phyloP scores from a whole-genome alignment of 2,329 filamentous ascomycete genomes.

The Fusarium sp. region DNA sequence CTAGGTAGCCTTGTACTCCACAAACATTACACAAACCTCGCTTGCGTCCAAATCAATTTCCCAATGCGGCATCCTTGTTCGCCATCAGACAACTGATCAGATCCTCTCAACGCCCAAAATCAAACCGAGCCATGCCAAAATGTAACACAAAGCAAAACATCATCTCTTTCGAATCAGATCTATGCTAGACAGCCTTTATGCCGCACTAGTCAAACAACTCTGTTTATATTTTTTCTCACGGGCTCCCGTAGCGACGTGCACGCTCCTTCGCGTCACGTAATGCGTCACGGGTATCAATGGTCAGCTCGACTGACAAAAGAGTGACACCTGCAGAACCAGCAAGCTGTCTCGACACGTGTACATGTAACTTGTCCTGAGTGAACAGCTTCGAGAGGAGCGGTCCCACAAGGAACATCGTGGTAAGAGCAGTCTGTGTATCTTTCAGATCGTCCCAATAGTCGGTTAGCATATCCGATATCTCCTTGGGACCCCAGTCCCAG shows the following conservation, averaged over 20 bases:
- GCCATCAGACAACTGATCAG: neutral
- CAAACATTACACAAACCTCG: neutral
- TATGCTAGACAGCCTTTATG: neutral
- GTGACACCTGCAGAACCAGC: neutral
- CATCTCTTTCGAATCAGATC: rapidly evolving
- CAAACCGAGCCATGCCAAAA: neutral
- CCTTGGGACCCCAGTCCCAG: rapidly evolving
- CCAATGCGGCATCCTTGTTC: neutral
- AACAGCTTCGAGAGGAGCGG: no score
- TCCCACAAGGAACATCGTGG: neutral
- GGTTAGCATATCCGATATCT: rapidly evolving
- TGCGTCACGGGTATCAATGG: rapidly evolving
- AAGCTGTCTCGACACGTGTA: neutral
- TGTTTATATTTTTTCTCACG: no score
- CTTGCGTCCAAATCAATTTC: neutral
- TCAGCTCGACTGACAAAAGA: rapidly evolving
- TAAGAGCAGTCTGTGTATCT: neutral
- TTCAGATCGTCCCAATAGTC: neutral
- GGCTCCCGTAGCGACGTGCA: neutral
- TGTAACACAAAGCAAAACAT: rapidly evolving
- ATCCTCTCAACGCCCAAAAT: neutral
- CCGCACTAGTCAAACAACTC: no score
- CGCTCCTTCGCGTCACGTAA: neutral
- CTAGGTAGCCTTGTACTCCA: rapidly evolving
- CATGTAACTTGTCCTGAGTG: rapidly evolving